phyloP scores from a whole-genome alignment of 2,329 filamentous ascomycete species.

The Bipolaris oryzae region DNA sequence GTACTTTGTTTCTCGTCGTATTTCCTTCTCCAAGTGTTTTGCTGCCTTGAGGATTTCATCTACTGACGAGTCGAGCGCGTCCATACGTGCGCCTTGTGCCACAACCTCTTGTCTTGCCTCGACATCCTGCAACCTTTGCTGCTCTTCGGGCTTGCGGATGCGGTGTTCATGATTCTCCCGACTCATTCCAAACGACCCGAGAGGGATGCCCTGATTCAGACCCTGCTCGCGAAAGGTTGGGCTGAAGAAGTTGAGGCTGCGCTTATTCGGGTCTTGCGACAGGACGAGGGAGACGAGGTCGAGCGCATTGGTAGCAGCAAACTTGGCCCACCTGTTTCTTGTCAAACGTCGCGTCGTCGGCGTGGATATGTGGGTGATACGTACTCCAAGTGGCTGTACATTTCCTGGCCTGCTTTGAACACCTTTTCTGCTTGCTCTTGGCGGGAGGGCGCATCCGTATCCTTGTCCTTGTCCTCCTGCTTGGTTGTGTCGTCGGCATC shows the following conservation, averaged over 20 bases:
- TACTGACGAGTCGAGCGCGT: constrained; percentile 75
- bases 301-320: constrained; percentile 40
- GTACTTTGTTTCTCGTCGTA: constrained; percentile 80
- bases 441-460: constrained; percentile 46
- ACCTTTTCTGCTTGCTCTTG: constrained; percentile 49
- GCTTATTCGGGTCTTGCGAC: constrained; percentile 38
- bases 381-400: constrained; percentile 51
- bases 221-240: constrained; percentile 33
- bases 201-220: constrained; percentile 45
- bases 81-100: constrained; percentile 74
- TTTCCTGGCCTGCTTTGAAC: constrained; percentile 48
- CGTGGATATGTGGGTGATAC: constrained; percentile 58
- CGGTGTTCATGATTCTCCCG: constrained; percentile 30
- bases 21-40: constrained; percentile 74
- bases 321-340: constrained; percentile 35
- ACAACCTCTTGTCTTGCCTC: constrained; percentile 54
- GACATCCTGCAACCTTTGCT: constrained; percentile 41
- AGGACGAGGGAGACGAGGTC: constrained; percentile 42
- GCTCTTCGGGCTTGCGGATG: constrained; percentile 26
- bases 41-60: constrained; percentile 76
- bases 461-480: constrained; percentile 49
- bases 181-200: constrained; percentile 38
- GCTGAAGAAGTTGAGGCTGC: constrained; percentile 35
- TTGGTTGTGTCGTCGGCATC: constrained; percentile 53
- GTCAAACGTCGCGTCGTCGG: constrained; percentile 36